Conservation (phyloP, 176 grass and related monocot species). For the Carex kokanica region DNA sequence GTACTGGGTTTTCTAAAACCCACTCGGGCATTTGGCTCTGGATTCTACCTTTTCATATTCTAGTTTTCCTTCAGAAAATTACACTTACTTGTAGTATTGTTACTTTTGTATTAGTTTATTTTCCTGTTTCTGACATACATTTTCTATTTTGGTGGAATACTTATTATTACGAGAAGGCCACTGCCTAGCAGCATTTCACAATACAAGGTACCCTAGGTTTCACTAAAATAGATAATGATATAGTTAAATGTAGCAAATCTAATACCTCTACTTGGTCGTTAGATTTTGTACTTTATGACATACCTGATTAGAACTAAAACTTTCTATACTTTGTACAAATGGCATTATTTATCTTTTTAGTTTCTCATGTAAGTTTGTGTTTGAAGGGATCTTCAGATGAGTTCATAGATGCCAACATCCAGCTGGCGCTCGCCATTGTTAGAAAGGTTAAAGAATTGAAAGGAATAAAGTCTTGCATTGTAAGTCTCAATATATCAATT, state of each 20-base stretch:
- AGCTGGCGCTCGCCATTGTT: constrained; percentile 74
- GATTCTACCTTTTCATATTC: neutral
- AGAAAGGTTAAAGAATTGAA: constrained; percentile 75
- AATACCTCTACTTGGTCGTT: neutral
- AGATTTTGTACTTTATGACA: neutral
- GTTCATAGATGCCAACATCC: constrained; percentile 95
- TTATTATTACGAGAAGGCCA: constrained; percentile 45
- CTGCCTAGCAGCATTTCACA: constrained; percentile 86
- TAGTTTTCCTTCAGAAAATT: neutral
- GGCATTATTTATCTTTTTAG: neutral
- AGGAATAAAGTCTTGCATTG: constrained; percentile 60
- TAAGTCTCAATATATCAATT: constrained; percentile 42
- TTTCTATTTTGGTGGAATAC: constrained; percentile 18
- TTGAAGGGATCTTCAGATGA: constrained; percentile 88
- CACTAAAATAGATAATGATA: neutral
- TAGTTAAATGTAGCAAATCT: neutral
- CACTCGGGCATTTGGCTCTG: neutral
- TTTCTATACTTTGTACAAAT: neutral
- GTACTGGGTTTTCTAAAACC: neutral
- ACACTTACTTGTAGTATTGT: neutral
- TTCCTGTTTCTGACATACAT: constrained; percentile 11
- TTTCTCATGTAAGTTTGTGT: constrained; percentile 11
- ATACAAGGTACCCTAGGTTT: constrained; percentile 58
- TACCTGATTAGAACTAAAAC: neutral
- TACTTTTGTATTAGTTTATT: neutral